Evolutionary conservation across 148 eudicot genomes (phyloP).

Genomic region (Amaranthus cruentus): DNA sequence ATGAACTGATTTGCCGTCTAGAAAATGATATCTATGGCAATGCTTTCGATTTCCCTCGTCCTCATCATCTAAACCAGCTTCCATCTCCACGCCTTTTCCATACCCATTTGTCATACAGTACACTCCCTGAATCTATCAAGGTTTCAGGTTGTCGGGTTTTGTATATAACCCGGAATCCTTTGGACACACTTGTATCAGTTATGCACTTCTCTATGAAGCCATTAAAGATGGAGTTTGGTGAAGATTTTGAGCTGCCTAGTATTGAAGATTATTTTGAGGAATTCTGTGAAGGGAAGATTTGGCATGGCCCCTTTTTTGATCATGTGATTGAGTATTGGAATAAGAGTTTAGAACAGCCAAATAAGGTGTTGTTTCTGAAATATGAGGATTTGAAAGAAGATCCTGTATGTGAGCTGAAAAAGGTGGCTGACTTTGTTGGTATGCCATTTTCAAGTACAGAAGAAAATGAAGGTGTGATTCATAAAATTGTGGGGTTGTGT

Average conservation of each 20-base stretch:
- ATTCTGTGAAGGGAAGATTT: not conserved
- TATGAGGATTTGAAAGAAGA: constrained; percentile 5
- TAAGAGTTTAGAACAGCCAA: not conserved
- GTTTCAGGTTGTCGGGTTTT: not conserved
- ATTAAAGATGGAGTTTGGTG: not conserved
- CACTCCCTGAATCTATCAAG: not conserved
- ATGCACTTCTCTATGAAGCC: not conserved
- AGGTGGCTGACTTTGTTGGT: not conserved
- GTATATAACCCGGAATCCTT: not conserved
- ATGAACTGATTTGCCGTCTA: not conserved
- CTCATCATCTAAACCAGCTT: not conserved
- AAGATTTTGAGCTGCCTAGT: not conserved
- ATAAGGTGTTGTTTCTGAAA: not conserved
- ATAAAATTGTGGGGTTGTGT: not conserved
- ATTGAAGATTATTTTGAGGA: not conserved
- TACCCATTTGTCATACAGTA: not conserved
- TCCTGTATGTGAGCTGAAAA: not conserved
- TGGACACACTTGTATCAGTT: not conserved
- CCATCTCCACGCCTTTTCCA: constrained; percentile 1
- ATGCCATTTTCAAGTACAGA: not conserved
- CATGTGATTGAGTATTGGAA: not conserved
- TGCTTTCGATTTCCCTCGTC: not conserved
- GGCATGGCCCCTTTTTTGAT: not conserved
- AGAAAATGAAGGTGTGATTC: not conserved
- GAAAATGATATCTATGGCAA: not conserved